Percentiles rank a stretch among this genome's conserved stretches.
phyloP scores from a whole-genome alignment of 768 basidiomycete genomes.

The Kwoniella shandongensis region DNA sequence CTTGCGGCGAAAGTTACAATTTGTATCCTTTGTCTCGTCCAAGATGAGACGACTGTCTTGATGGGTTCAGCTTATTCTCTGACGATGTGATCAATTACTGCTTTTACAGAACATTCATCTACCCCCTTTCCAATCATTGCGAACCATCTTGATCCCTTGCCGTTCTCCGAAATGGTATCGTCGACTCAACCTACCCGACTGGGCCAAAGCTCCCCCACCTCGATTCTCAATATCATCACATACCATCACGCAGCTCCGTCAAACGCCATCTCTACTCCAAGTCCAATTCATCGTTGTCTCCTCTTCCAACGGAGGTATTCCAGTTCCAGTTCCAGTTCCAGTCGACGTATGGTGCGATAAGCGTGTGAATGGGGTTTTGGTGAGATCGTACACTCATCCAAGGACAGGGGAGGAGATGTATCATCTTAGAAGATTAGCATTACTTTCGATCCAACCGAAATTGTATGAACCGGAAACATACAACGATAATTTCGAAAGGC shows the following conservation, averaged over 20 bases:
- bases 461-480: too few species aligned
- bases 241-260: constrained; percentile 9
- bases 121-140: constrained; percentile 11
- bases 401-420: constrained; percentile 13
- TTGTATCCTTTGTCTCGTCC: background rate
- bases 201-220: constrained; percentile 22
- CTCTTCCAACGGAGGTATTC: background rate
- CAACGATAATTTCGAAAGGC: too few species aligned
- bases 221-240: constrained; percentile 12
- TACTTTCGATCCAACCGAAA: constrained; percentile 7
- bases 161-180: constrained; percentile 11
- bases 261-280: constrained; percentile 3
- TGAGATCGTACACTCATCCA: constrained; percentile 10
- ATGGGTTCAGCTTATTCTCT: background rate
- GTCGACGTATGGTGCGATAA: constrained; percentile 8
- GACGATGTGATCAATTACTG: too few species aligned
- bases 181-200: constrained; percentile 6
- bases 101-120: constrained; percentile 12
- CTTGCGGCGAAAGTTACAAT: background rate
- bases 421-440: constrained; percentile 11
- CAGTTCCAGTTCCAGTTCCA: background rate
- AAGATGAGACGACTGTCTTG: background rate
- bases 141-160: constrained; percentile 10
- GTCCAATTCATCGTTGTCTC: constrained; percentile 14
- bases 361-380: constrained; percentile 15